Percentiles rank a stretch among this genome's conserved stretches.
These are phyloP conservation scores for Capsicum baccatum DNA, from an alignment of 257 asterid genomes.

Conservation along the genomic window DNA sequence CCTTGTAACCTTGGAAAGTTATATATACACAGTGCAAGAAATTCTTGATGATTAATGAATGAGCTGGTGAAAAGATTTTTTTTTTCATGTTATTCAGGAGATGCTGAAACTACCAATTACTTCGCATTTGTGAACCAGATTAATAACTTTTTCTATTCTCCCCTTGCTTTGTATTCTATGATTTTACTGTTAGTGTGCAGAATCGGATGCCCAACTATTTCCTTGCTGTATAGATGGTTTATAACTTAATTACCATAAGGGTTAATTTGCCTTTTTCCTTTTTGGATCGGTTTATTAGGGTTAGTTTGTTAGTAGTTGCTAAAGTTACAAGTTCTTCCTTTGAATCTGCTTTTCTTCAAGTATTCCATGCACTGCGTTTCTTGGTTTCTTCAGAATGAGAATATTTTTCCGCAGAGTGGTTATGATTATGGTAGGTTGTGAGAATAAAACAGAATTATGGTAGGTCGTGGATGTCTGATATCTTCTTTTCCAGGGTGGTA, in stretches of 20 bases:
- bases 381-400: slow-evolving; percentile 2
- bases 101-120: slow-evolving; percentile 5
- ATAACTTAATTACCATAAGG: background rate
- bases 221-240: background rate
- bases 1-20: slow-evolving; percentile 14
- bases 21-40: background rate
- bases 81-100: background rate
- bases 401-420: background rate
- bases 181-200: background rate
- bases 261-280: background rate
- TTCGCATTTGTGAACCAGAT: background rate
- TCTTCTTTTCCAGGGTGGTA: slow-evolving; percentile 77
- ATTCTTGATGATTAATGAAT: background rate
- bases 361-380: background rate
- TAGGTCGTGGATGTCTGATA: background rate
- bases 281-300: background rate
- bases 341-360: background rate
- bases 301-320: background rate
- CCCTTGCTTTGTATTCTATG: background rate
- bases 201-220: background rate
- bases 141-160: background rate
- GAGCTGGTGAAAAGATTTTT: background rate
- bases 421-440: background rate
- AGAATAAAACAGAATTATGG: background rate
- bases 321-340: background rate